Evolutionary conservation across 2,329 filamentous ascomycete species (phyloP), one percentile per base, ranked within the genome.

Genomic region (Fusarium torulosum): DNA sequence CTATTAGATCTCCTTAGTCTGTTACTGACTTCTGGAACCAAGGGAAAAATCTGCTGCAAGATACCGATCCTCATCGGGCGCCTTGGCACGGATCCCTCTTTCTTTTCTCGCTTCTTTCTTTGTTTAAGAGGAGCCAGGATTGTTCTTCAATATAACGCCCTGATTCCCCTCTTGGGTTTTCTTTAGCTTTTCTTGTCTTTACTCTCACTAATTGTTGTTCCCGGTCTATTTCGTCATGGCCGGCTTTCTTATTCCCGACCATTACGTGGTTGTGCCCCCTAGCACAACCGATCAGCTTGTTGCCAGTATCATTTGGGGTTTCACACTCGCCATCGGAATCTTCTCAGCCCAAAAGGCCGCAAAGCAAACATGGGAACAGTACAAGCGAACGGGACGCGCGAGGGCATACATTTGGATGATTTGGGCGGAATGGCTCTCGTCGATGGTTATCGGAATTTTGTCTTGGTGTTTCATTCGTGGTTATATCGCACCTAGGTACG

Each of bases 281-380:
- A 62, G 43, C 8, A 44, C 51, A 8, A 58, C 66, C 29, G 70
- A 72, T 37, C 40, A 66, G 21, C 44, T 67, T n/a, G 58, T 73
- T n/a, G 70, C 70, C 43, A 72, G 68, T 40, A 64, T 72, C 38
- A 72, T 73, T 8, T 72, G 70, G 70, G 70, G 70, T 5, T 72
- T 72, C 20, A 72, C 70, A 7, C 45, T 72, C 3, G 70, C 66
- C 8, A 55, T 66, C 6, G 70, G 66, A 15, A 44, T 71, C 6
- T 73, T 71, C 3, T 43, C 70, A 1, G 68, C 21, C 1, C 59
- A 60, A 27, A 72, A 70, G 25, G 70, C 70, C 1, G 60, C 40
- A 21, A 70, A 64, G 21, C 70, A 72, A 38, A 72, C 68, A 29
- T 71, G 54, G 59, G 43, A 51, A 19, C 53, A 64, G 46, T 72